These are phyloP conservation scores for Trichaptum fuscoviolaceum DNA, from an alignment of 768 basidiomycete genomes.

Conservation along the genomic window DNA sequence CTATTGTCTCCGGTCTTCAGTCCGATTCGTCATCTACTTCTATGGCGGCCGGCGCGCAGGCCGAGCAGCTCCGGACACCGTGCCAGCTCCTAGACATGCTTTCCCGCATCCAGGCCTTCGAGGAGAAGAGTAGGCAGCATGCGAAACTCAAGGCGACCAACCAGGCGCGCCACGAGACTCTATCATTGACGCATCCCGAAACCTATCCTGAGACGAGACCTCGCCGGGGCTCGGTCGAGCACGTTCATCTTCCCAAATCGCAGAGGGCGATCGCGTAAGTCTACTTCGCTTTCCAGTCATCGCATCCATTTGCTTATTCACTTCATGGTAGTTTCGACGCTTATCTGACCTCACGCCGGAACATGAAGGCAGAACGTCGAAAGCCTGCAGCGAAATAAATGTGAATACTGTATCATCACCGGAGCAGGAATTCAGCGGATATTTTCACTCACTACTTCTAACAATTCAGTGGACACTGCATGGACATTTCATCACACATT, in stretches of 20 bases:
- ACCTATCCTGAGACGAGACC: background rate
- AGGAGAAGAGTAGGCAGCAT: background rate
- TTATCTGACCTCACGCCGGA: background rate
- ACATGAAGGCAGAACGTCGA: background rate
- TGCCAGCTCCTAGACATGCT: background rate
- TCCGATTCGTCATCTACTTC: background rate
- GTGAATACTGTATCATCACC: too few species aligned
- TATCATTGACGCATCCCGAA: background rate
- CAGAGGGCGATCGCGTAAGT: background rate
- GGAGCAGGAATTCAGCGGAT: too few species aligned
- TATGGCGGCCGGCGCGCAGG: background rate
- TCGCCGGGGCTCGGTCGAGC: background rate
- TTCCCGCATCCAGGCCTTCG: background rate
- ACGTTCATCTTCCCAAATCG: background rate
- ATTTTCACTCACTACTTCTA: background rate
- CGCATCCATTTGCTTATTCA: background rate
- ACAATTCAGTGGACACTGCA: background rate
- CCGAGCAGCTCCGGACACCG: background rate
- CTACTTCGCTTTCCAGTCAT: background rate
- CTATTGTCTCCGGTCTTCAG: background rate
- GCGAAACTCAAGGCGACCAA: background rate
- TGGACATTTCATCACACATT: background rate
- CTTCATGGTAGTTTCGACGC: background rate
- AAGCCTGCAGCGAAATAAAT: background rate
- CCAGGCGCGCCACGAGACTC: background rate